Conservation (phyloP, 1,284 basidiomycete genomes). For the Naganishia albida region DNA sequence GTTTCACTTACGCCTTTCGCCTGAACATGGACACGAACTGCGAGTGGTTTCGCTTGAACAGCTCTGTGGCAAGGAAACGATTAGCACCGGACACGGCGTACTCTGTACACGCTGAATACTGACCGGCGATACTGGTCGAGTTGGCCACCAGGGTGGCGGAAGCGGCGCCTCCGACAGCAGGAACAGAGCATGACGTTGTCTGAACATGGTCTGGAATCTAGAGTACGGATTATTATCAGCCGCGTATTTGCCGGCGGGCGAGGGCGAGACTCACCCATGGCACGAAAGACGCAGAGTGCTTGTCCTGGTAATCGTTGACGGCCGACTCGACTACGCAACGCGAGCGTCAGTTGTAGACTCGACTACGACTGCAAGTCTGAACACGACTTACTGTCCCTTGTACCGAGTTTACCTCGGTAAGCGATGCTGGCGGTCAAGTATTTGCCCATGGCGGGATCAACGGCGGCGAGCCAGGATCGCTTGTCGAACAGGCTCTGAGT, state of each 20-base stretch:
- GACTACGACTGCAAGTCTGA: neutral
- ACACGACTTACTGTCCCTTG: slow-evolving; percentile 11
- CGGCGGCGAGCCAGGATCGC: slow-evolving; percentile 58
- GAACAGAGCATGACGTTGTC: slow-evolving; percentile 69
- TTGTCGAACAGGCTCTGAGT: slow-evolving; percentile 96
- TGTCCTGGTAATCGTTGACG: slow-evolving; percentile 64
- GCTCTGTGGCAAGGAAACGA: neutral
- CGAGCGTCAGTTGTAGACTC: neutral
- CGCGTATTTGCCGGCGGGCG: neutral
- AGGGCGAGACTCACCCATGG: slow-evolving; percentile 59
- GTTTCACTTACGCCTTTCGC: slow-evolving; percentile 70
- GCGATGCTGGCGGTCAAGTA: slow-evolving; percentile 66
- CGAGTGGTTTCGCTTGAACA: slow-evolving; percentile 92
- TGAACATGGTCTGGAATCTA: slow-evolving; percentile 91
- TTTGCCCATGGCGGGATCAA: slow-evolving; percentile 83
- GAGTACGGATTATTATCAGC: neutral
- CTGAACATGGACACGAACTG: slow-evolving; percentile 99
- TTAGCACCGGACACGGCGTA: neutral
- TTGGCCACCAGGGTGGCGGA: slow-evolving; percentile 96
- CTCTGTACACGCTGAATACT: neutral
- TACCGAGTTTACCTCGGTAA: slow-evolving; percentile 27
- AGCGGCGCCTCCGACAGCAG: slow-evolving; percentile 43
- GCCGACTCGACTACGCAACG: slow-evolving; percentile 23
- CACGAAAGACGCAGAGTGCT: slow-evolving; percentile 95
- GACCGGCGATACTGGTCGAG: slow-evolving; percentile 62